These are phyloP conservation scores for Talaromyces verruculosus DNA, from an alignment of 2,329 filamentous ascomycete genomes.

Conservation along the genomic window DNA sequence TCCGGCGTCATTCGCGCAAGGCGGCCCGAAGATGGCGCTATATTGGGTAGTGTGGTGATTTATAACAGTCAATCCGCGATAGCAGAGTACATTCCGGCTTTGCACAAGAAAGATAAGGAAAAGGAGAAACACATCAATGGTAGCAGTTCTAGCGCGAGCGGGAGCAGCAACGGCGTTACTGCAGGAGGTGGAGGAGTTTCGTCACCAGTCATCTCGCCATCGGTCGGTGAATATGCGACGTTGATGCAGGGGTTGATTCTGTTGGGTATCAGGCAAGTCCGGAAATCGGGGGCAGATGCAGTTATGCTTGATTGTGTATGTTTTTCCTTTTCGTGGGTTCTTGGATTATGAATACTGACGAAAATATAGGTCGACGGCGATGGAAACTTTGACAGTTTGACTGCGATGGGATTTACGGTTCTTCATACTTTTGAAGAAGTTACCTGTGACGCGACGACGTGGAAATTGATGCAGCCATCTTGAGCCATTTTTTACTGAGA, in stretches of 20 bases:
- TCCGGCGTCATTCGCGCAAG: constrained; percentile 85
- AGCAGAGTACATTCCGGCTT: constrained; percentile 66
- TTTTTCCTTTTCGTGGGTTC: constrained; percentile 25
- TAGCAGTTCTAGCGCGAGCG: constrained; percentile 27
- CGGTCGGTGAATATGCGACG: constrained; percentile 65
- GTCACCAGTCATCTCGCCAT: constrained; percentile 71
- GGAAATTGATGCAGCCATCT: constrained; percentile 54
- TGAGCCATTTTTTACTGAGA: background rate
- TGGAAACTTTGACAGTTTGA: constrained; percentile 69
- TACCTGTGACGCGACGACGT: constrained; percentile 64
- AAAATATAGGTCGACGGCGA: constrained; percentile 64
- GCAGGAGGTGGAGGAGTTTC: constrained; percentile 68
- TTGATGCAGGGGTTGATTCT: constrained; percentile 77
- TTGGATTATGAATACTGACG: background rate
- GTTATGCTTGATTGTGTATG: constrained; percentile 79
- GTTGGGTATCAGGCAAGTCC: constrained; percentile 79
- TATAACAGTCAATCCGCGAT: constrained; percentile 70
- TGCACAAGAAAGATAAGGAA: constrained; percentile 55
- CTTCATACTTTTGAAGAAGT: constrained; percentile 81
- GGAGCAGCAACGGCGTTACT: constrained; percentile 47
- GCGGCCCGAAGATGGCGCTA: constrained; percentile 61
- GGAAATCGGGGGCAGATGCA: constrained; percentile 70
- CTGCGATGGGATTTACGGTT: constrained; percentile 76
- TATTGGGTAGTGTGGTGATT: constrained; percentile 77
- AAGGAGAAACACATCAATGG: background rate